Percentiles rank a stretch among this genome's conserved stretches.
These are phyloP conservation scores for Pichia insulana DNA, from an alignment of 805 yeast genomes.

Conservation along the genomic window DNA sequence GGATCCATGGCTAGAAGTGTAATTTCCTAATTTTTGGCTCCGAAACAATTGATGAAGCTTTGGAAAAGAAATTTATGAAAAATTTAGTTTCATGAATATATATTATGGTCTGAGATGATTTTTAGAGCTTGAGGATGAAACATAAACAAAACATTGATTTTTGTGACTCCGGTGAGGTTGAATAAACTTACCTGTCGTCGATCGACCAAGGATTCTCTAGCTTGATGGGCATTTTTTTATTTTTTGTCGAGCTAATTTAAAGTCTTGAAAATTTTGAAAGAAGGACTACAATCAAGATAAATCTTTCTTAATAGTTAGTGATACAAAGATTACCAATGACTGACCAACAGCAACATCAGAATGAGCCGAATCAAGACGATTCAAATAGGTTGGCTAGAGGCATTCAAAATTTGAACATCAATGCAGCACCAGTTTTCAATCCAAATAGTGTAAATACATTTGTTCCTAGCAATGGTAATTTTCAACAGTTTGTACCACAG, in stretches of 20 bases:
- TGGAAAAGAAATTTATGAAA: neutral
- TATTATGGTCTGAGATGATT: too few relatives aligned
- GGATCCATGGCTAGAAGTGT: slow-evolving; percentile 27
- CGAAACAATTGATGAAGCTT: too few relatives aligned
- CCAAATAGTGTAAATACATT: slow-evolving; percentile 43
- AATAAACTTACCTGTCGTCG: neutral
- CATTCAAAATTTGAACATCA: slow-evolving; percentile 35
- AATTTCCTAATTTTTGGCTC: neutral
- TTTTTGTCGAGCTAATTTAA: too few relatives aligned
- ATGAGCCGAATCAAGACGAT: slow-evolving; percentile 30
- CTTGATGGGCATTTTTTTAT: too few relatives aligned
- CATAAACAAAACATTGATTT: neutral
- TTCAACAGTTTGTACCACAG: slow-evolving; percentile 33
- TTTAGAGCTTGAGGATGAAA: neutral
- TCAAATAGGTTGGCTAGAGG: slow-evolving; percentile 37
- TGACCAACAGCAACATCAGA: slow-evolving; percentile 14
- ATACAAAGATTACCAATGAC: too few relatives aligned
- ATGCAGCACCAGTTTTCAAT: slow-evolving; percentile 32
- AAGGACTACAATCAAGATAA: too few relatives aligned
- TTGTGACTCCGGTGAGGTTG: neutral
- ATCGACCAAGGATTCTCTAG: too few relatives aligned
- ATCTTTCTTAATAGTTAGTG: too few relatives aligned
- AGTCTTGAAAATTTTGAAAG: too few relatives aligned
- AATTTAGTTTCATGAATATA: too few relatives aligned
- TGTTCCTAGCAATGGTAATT: slow-evolving; percentile 32